phyloP scores from a whole-genome alignment of 345 rosid species.

The Citrus mangshanensis region DNA sequence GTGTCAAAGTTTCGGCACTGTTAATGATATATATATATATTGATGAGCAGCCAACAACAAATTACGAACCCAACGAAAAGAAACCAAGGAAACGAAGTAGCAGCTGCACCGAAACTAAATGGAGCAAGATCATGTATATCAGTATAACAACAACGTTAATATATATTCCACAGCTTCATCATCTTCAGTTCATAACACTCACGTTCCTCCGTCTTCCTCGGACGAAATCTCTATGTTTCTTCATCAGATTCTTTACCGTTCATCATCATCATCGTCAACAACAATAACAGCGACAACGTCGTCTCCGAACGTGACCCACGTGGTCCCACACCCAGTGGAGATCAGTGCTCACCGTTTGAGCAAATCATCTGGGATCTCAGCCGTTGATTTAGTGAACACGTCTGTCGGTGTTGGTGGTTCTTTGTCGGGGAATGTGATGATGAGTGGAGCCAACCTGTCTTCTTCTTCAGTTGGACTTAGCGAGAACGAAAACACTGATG shows the following conservation, averaged over 20 bases:
- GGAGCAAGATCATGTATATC: constrained; percentile 5
- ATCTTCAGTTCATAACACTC: constrained; percentile 7
- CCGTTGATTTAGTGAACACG: constrained; percentile 9
- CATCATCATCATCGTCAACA: constrained; percentile 28
- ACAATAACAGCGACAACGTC: constrained; percentile 22
- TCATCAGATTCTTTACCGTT: constrained; percentile 55
- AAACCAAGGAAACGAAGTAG: background rate
- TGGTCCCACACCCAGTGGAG: background rate
- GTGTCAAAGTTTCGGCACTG: background rate
- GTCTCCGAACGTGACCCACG: constrained; percentile 8
- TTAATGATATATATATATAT: too few species aligned
- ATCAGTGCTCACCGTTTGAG: background rate
- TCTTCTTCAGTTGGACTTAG: constrained; percentile 51
- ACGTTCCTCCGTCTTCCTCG: constrained; percentile 30
- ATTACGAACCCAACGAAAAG: background rate
- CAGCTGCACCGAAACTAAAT: background rate
- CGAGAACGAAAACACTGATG: constrained; percentile 62
- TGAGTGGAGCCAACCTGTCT: constrained; percentile 30
- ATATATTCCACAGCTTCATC: constrained; percentile 24
- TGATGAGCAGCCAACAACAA: background rate
- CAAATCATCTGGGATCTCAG: constrained; percentile 18
- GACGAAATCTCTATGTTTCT: constrained; percentile 68
- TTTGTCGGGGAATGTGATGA: constrained; percentile 28
- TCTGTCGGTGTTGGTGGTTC: constrained; percentile 14
- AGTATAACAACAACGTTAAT: constrained; percentile 13